phyloP scores from a whole-genome alignment of 2,329 filamentous ascomycete genomes.

The Akanthomyces muscarius region DNA sequence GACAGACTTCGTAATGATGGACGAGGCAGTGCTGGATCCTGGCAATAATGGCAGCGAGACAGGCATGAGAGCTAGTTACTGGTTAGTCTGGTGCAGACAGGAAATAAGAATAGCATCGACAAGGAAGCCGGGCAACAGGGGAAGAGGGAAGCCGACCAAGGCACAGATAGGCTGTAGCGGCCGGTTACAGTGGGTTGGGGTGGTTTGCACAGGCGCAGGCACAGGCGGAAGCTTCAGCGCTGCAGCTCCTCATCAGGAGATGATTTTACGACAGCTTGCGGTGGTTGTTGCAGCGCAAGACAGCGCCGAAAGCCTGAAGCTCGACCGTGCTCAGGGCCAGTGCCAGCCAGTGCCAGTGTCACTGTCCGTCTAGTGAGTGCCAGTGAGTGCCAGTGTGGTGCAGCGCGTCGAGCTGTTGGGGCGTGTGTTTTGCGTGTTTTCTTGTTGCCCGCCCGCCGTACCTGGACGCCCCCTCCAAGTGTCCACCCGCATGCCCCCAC shows the following conservation, averaged over 20 bases:
- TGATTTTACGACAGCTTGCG: neutral
- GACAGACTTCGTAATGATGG: neutral
- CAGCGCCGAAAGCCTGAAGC: too few relatives aligned
- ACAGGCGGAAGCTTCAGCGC: neutral
- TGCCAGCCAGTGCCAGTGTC: too few relatives aligned
- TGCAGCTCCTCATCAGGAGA: too few relatives aligned
- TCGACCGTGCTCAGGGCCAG: too few relatives aligned
- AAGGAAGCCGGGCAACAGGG: neutral
- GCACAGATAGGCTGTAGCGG: neutral
- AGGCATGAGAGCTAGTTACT: neutral
- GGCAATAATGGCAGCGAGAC: neutral
- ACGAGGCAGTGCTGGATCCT: neutral
- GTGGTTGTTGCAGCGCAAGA: too few relatives aligned
- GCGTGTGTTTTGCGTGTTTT: neutral
- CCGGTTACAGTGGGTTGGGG: neutral
- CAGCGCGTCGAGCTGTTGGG: neutral
- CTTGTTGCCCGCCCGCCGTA: neutral
- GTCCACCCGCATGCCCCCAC: neutral
- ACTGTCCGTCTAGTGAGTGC: too few relatives aligned
- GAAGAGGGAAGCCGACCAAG: neutral
- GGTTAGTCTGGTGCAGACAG: too few relatives aligned
- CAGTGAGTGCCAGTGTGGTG: too few relatives aligned
- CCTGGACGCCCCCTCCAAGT: slow-evolving; percentile 3
- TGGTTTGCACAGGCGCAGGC: neutral
- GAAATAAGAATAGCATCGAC: neutral